Evolutionary conservation across 2,329 filamentous ascomycete species (phyloP), one percentile per base, ranked within the genome.

Genomic region (Hypoxylon sp.): DNA sequence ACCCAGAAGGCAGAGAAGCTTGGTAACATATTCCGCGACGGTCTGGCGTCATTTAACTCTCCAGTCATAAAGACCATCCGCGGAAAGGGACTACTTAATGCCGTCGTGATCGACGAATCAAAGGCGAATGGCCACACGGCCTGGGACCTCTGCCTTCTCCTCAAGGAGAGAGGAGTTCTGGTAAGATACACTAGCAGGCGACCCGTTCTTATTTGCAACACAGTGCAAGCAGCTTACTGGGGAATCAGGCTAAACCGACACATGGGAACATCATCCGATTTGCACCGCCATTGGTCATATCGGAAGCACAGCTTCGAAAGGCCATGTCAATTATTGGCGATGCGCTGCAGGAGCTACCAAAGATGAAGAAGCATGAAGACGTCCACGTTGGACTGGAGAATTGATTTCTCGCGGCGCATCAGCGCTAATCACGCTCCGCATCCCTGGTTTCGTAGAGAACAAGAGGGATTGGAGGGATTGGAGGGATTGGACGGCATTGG

Each of bases 191-290:
- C 55, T 16, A 48, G 21, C 36, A 16, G 25, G 34, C 36, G 31
- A 27, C 26, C 23, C 48, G 26, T 48, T 51, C 30, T 43, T 41
- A 32, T 43, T 48, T 37, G 43, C 31, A 44, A 49, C 44, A 47
- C 45, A 35, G 37, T 51, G 44, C 43, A 55, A 45, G 32, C 34
- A 55, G 61, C 66, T 69, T 61, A 69, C 66, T 47, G 49, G 25
- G 21, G 55, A 20, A 52, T 67, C 70, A 96, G 91, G 94, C 94
- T 66, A 99, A 99, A 82, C 94, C 94, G 20, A 99, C 94, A 5
- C 94, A 99, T 73, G 88, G 96, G 68, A 97, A 97, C 74, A 97
- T 99, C 71, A 99, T 99, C 70, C 89, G 94, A 50, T 88, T 99
- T 56, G 94, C 94, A n/a, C 94, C 94, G 35, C 94, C 94, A 13